Base-by-base conservation (phyloP, 306 rosid species). In the Acacia confusa region DNA sequence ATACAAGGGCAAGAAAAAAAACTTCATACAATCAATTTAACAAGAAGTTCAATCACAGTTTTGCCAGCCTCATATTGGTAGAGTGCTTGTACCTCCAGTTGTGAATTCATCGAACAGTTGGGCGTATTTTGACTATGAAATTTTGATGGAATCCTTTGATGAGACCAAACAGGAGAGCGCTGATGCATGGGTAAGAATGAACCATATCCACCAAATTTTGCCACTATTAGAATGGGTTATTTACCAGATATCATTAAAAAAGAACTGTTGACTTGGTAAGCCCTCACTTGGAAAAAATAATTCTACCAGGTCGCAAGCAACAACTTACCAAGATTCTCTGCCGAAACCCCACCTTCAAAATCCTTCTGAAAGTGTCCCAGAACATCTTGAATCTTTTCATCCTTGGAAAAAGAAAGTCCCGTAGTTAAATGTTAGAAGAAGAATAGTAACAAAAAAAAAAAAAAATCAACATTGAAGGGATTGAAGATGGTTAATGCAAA, bases 281-380 rank as follows among this genome's bases (percentile, higher is more conserved):
- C 65, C 82, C 68, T 70, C 28, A 77, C 28, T 44, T 20, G 28
- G 78, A 79, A 5, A 80, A 83, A 12, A 22, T 20, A 69, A 16
- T 80, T 74, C 85, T 58, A 67, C 22, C 52, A n/a, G 38, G 48
- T 84, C 82, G 80, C 77, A 68, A 85, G 44, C 82, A 83, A 83
- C 75, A 64, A 86, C 97, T 84, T 88, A 96, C 99, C 99, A 85
- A 96, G 85, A 85, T 91, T 94, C 84, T 92, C 98, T 0, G 94
- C 97, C 34, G 98, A 93, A 75, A 92, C 92, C 72, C 97, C 97
- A 38, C 95, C 98, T 90, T 96, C 99, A 85, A 96, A 96, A 84
- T 96, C 99, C 78, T 96, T 96, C 80, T 96, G 98, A 38, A 96
- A 96, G 84, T 96, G 99, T 78, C 99, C 99, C 86, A 96, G 86